phyloP scores from a whole-genome alignment of 225 moss, liverwort and hornwort genomes.

The Takakia lepidozioides region DNA sequence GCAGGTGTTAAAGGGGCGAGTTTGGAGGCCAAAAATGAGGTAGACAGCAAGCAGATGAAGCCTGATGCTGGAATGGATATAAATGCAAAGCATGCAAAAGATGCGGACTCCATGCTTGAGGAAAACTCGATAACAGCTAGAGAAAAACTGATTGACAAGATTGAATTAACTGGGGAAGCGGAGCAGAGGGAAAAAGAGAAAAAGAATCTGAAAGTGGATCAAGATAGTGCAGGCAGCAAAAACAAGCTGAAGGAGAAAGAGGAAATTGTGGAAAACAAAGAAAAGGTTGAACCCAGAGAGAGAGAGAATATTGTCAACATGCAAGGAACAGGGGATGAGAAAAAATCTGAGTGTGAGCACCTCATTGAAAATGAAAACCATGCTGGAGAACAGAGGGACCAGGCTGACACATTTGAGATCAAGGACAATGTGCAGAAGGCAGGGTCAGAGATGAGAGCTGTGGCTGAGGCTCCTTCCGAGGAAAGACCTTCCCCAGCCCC shows the following conservation, averaged over 20 bases:
- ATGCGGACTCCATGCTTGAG: constrained; percentile 1
- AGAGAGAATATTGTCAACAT: too few species aligned
- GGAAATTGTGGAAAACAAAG: constrained; percentile 8
- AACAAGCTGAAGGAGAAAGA: constrained; percentile 12
- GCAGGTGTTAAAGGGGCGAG: constrained; percentile 1
- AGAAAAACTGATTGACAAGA: constrained; percentile 5
- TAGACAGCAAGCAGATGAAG: too few species aligned
- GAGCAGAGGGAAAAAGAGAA: constrained; percentile 6
- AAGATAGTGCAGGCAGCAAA: constrained; percentile 9
- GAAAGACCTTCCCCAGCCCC: constrained; percentile 4
- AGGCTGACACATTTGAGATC: constrained; percentile 11
- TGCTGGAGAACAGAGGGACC: constrained; percentile 22
- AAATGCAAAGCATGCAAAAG: background rate
- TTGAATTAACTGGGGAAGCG: constrained; percentile 1
- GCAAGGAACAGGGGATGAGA: constrained; percentile 10
- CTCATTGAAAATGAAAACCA: constrained; percentile 6
- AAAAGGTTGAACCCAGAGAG: constrained; percentile 5
- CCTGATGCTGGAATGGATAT: too few species aligned
- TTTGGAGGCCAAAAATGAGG: too few species aligned
- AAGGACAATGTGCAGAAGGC: constrained; percentile 4
- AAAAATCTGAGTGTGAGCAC: constrained; percentile 10
- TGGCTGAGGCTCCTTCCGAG: constrained; percentile 6
- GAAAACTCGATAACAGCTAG: constrained; percentile 10
- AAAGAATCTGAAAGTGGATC: constrained; percentile 2
- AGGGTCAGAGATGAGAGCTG: constrained; percentile 23